A percentile compares a stretch with the other conserved stretches of the same genome.
These are phyloP conservation scores for Thecaphora thlaspeos DNA, from an alignment of 1,284 basidiomycete genomes.

Conservation along the genomic window DNA sequence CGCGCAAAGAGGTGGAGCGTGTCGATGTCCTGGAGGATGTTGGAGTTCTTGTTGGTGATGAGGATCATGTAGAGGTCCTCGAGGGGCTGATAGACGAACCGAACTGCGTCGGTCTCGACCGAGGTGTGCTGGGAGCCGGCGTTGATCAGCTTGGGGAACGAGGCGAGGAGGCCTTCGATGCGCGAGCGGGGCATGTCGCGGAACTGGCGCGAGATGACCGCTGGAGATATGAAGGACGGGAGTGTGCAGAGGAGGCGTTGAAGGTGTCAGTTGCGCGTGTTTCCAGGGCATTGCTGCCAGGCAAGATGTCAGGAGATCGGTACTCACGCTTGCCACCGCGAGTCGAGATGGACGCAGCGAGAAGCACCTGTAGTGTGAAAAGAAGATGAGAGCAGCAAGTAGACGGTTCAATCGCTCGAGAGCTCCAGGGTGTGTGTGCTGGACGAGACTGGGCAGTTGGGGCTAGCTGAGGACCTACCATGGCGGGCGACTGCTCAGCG, in stretches of 20 bases:
- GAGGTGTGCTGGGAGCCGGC: conserved; percentile 95
- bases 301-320: background rate
- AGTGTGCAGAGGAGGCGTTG: background rate
- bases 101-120: conserved; percentile 61
- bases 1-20: conserved; percentile 91
- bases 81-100: conserved; percentile 96
- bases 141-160: conserved; percentile 97
- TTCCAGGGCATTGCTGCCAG: too few species aligned
- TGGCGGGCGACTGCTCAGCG: too few species aligned
- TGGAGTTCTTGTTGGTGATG: conserved; percentile 96
- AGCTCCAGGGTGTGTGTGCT: too few species aligned
- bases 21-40: conserved; percentile 97
- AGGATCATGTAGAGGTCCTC: conserved; percentile 97
- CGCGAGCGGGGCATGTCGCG: conserved; percentile 87
- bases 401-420: too few species aligned
- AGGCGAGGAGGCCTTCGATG: conserved; percentile 90
- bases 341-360: conserved; percentile 89
- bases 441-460: too few species aligned
- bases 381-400: too few species aligned
- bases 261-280: too few species aligned
- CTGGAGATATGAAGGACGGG: too few species aligned
- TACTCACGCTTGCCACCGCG: conserved; percentile 82
- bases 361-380: conserved; percentile 66
- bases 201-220: conserved; percentile 94
- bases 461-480: too few species aligned